phyloP scores from a whole-genome alignment of 2,329 filamentous ascomycete genomes.

The Venturia asperata region DNA sequence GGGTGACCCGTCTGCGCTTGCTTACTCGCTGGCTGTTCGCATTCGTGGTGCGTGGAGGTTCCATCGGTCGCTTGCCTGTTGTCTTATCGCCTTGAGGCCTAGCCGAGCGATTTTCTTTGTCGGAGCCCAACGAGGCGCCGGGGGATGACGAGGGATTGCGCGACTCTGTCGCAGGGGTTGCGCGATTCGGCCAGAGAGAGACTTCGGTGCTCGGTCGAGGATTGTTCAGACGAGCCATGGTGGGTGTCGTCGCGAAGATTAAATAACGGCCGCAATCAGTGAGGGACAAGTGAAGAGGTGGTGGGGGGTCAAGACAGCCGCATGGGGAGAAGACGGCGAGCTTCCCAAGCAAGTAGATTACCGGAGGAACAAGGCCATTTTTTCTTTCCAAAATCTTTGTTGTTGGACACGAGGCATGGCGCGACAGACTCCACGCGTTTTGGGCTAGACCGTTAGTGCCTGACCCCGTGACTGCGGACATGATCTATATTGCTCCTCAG shows the following conservation, averaged over 20 bases:
- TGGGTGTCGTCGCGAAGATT: constrained; percentile 2
- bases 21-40: neutral
- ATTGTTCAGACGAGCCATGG: constrained; percentile 17
- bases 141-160: constrained; percentile 24
- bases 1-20: constrained; percentile 38
- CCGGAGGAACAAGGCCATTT: neutral
- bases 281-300: neutral
- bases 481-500: too few species aligned
- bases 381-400: neutral
- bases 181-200: constrained; percentile 33
- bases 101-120: constrained; percentile 40
- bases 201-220: constrained; percentile 27
- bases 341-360: neutral
- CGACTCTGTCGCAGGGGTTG: constrained; percentile 9
- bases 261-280: neutral
- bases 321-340: neutral
- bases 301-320: neutral
- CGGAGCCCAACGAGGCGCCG: constrained; percentile 29
- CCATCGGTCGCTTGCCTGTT: constrained; percentile 42
- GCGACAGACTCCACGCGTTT: neutral
- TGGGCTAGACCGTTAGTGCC: neutral
- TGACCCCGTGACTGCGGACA: neutral
- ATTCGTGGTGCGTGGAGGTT: constrained; percentile 23
- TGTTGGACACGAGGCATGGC: neutral
- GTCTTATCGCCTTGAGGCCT: constrained; percentile 24